A percentile compares a stretch with the other conserved stretches of the same genome.
These are phyloP conservation scores for Pichia thaimueangensis DNA, from an alignment of 805 yeast species.

Conservation along the genomic window DNA sequence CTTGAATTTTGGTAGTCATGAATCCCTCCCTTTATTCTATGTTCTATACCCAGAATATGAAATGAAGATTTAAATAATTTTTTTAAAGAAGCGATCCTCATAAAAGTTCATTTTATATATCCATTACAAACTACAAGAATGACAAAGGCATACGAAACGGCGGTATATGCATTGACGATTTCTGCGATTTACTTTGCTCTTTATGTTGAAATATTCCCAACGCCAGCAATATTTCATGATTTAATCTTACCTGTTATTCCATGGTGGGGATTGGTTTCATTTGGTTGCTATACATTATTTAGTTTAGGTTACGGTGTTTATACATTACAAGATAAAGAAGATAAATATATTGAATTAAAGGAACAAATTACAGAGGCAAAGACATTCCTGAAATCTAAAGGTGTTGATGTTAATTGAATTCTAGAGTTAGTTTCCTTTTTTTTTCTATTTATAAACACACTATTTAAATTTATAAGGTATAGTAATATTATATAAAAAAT, in stretches of 20 bases:
- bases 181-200: slow-evolving; percentile 50
- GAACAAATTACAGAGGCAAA: slow-evolving; percentile 58
- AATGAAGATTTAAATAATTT: too few species aligned
- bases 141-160: slow-evolving; percentile 66
- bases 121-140: slow-evolving; percentile 27
- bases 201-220: slow-evolving; percentile 47
- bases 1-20: too few species aligned
- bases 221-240: slow-evolving; percentile 38
- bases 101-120: too few species aligned
- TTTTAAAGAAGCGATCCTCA: too few species aligned
- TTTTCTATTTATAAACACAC: too few species aligned
- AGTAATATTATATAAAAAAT: too few species aligned
- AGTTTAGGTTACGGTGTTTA: slow-evolving; percentile 63
- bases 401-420: slow-evolving; percentile 41
- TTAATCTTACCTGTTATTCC: slow-evolving; percentile 63
- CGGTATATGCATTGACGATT: slow-evolving; percentile 38
- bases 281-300: slow-evolving; percentile 63
- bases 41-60: too few species aligned
- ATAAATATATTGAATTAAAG: slow-evolving; percentile 55
- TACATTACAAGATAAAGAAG: slow-evolving; percentile 67
- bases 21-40: too few species aligned
- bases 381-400: slow-evolving; percentile 46
- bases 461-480: too few species aligned
- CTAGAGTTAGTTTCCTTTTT: too few species aligned
- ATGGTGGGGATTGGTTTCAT: slow-evolving; percentile 61